These are phyloP conservation scores for Coemansia guatemalensis DNA, from an alignment of 192 early-diverging fungal genomes.

Conservation along the genomic window DNA sequence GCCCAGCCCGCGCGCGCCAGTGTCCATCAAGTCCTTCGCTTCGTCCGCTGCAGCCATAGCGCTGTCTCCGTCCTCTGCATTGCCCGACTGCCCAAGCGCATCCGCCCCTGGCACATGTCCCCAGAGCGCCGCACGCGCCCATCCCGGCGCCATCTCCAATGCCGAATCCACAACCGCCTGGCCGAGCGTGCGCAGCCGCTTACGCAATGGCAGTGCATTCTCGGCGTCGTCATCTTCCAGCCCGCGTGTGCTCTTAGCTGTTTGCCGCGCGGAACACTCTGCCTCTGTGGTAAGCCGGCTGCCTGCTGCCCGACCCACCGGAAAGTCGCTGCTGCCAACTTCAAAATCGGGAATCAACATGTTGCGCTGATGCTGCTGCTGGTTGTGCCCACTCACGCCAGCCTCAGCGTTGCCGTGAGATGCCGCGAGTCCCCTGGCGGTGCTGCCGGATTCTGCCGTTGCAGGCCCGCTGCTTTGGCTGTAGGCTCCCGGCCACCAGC, in stretches of 20 bases:
- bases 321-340: constrained; percentile 8
- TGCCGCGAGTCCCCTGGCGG: neutral
- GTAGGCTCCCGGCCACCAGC: constrained; percentile 9
- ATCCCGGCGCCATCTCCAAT: constrained; percentile 38
- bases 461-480: neutral
- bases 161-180: constrained; percentile 17
- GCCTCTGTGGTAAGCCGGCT: neutral
- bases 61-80: neutral
- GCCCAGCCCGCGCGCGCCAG: constrained; percentile 22
- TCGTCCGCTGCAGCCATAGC: constrained; percentile 5
- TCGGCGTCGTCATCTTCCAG: neutral
- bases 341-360: constrained; percentile 35
- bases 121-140: constrained; percentile 33
- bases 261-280: neutral
- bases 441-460: neutral
- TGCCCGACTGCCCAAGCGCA: constrained; percentile 20
- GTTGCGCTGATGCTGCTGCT: constrained; percentile 10
- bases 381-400: constrained; percentile 3
- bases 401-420: neutral
- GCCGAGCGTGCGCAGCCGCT: constrained; percentile 28
- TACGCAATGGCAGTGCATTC: constrained; percentile 8
- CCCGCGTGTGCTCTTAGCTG: neutral
- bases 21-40: constrained; percentile 27
- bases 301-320: neutral
- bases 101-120: constrained; percentile 22